Conservation (phyloP, 2,329 filamentous ascomycete species). For the Diplodia seriata region DNA sequence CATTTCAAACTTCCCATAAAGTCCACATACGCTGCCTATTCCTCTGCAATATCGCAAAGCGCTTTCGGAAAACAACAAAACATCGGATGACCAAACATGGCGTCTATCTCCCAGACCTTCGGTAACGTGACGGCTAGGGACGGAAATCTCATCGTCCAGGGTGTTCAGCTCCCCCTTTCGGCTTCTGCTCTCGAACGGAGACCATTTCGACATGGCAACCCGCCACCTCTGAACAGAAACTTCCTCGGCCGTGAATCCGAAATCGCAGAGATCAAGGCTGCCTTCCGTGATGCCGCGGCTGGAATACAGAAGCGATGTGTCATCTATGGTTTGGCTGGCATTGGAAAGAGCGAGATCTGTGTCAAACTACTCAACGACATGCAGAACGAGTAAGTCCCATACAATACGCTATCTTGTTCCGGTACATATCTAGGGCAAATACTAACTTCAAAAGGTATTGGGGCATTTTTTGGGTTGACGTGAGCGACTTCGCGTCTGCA, state of each 20-base stretch:
- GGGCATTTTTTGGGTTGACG: constrained; percentile 46
- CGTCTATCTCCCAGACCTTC: background rate
- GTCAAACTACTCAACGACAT: constrained; percentile 39
- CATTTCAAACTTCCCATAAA: too few relatives aligned
- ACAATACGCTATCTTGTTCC: background rate
- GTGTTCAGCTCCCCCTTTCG: background rate
- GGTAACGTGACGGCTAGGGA: background rate
- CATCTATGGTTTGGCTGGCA: constrained; percentile 42
- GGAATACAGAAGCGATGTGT: constrained; percentile 39
- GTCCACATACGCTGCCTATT: background rate
- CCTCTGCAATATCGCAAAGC: background rate
- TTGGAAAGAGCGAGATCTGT: constrained; percentile 46
- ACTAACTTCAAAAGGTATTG: constrained; percentile 37
- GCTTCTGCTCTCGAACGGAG: background rate
- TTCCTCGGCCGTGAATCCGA: background rate
- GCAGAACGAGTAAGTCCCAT: constrained; percentile 36
- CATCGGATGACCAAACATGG: background rate
- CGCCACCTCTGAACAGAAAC: background rate
- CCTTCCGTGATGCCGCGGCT: background rate
- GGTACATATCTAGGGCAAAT: background rate
- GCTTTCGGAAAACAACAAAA: background rate
- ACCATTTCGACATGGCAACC: background rate
- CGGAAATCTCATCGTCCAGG: background rate
- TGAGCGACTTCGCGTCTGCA: constrained; percentile 36
- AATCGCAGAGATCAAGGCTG: background rate